Evolutionary conservation across 805 yeast species (phyloP).

Genomic region (Wickerhamomyces chambardii): DNA sequence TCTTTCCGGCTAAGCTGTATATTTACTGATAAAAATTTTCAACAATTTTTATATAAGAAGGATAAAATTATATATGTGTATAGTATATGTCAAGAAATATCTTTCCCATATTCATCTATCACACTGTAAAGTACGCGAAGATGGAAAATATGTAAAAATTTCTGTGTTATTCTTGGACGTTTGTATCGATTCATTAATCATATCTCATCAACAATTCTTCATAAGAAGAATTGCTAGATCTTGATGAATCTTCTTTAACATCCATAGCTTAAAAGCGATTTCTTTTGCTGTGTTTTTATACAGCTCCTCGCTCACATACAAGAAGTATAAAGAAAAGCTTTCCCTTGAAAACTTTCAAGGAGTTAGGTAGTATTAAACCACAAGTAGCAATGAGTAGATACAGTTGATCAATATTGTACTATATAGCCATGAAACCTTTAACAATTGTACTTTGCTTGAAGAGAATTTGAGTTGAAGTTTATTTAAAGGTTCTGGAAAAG

Average conservation of each 20-base stretch:
- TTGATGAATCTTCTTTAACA: conserved; percentile 1
- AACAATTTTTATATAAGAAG: conserved; percentile 1
- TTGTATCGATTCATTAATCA: conserved; percentile 39
- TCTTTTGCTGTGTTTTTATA: too few species aligned
- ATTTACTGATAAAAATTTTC: too few species aligned
- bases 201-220: too few species aligned
- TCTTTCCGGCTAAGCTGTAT: too few species aligned
- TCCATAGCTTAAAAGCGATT: background rate
- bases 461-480: background rate
- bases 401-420: too few species aligned
- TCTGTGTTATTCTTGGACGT: conserved; percentile 55
- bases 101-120: conserved; percentile 77
- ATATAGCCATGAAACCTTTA: too few species aligned
- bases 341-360: conserved; percentile 1
- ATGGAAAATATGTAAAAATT: conserved; percentile 76
- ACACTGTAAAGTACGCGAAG: conserved; percentile 29
- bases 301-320: too few species aligned
- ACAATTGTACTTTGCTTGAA: too few species aligned
- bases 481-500: background rate
- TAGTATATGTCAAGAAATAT: conserved; percentile 53
- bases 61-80: conserved; percentile 1
- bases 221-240: background rate
- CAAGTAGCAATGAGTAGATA: too few species aligned
- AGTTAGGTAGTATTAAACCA: too few species aligned
- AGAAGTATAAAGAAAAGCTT: too few species aligned